Evolutionary conservation across 129 eudicot species (phyloP).

Genomic region (Flaveria linearis): DNA sequence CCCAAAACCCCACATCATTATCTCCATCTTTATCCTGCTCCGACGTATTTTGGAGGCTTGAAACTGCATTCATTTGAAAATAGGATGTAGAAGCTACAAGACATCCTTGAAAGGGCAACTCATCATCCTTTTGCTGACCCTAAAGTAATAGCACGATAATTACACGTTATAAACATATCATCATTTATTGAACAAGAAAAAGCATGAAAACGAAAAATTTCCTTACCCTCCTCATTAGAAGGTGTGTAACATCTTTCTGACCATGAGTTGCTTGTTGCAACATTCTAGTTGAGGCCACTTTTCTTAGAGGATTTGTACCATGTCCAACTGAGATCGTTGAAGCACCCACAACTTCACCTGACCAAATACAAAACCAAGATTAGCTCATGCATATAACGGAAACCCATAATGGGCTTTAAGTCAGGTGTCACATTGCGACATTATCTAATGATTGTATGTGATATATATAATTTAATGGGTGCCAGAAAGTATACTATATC

Average conservation of each 20-base stretch:
- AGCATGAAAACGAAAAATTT: conserved; percentile 8
- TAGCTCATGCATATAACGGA: conserved; percentile 4
- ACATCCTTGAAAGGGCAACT: conserved; percentile 45
- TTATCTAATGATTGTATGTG: background rate
- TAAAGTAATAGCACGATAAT: conserved; percentile 30
- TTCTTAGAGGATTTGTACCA: conserved; percentile 60
- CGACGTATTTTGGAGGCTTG: conserved; percentile 43
- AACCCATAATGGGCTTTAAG: background rate
- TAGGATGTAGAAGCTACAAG: conserved; percentile 73
- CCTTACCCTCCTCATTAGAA: conserved; percentile 68
- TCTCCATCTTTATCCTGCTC: conserved; percentile 51
- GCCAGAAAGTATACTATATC: background rate
- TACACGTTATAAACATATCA: background rate
- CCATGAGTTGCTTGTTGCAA: conserved; percentile 66
- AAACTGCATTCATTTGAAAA: conserved; percentile 59
- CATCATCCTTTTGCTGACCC: conserved; percentile 54
- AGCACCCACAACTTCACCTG: conserved; percentile 99
- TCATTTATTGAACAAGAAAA: background rate
- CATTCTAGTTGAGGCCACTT: conserved; percentile 86
- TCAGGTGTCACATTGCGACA: conserved; percentile 12
- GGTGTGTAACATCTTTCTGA: conserved; percentile 57
- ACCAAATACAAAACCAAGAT: conserved; percentile 18
- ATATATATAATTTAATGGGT: background rate
- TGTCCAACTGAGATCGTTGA: conserved; percentile 84
- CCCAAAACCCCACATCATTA: conserved; percentile 79